phyloP scores from a whole-genome alignment of 2,329 filamentous ascomycete species.

The Penicillium sp. region DNA sequence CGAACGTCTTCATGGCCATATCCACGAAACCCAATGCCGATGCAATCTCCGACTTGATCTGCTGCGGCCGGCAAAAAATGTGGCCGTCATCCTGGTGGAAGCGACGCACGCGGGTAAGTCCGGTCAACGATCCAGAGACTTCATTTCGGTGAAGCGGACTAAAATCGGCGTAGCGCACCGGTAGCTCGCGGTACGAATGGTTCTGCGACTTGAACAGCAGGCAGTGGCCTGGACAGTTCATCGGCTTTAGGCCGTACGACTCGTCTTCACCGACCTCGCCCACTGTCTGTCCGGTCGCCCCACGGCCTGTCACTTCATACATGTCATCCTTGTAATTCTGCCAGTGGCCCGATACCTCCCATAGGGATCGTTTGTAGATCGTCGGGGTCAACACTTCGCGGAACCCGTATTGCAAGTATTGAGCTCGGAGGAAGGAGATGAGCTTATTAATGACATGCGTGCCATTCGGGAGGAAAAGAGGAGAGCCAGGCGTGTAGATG shows the following conservation, averaged over 20 bases:
- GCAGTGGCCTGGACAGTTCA: slow-evolving; percentile 90
- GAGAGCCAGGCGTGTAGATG: slow-evolving; percentile 75
- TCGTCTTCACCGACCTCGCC: slow-evolving; percentile 56
- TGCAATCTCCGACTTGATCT: slow-evolving; percentile 70
- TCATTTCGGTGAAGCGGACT: slow-evolving; percentile 84
- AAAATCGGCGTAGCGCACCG: slow-evolving; percentile 81
- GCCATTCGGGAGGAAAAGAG: slow-evolving; percentile 77
- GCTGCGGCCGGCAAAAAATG: slow-evolving; percentile 76
- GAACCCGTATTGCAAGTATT: slow-evolving; percentile 81
- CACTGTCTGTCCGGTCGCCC: slow-evolving; percentile 43
- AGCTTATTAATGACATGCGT: slow-evolving; percentile 79
- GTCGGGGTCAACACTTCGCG: slow-evolving; percentile 84
- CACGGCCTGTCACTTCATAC: slow-evolving; percentile 67
- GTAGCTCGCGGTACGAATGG: slow-evolving; percentile 73
- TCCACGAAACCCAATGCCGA: slow-evolving; percentile 70
- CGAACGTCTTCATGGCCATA: slow-evolving; percentile 65
- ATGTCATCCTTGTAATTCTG: slow-evolving; percentile 90
- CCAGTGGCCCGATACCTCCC: slow-evolving; percentile 81
- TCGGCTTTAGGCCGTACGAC: slow-evolving; percentile 80
- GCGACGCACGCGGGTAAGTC: slow-evolving; percentile 74
- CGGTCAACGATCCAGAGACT: slow-evolving; percentile 72
- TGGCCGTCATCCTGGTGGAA: slow-evolving; percentile 91
- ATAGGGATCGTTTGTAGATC: slow-evolving; percentile 84
- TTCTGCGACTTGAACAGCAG: slow-evolving; percentile 71
- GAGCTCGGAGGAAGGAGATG: slow-evolving; percentile 72